Base-by-base conservation (phyloP, 139 green algal genomes). In the Tetradesmus lagerheimii region DNA sequence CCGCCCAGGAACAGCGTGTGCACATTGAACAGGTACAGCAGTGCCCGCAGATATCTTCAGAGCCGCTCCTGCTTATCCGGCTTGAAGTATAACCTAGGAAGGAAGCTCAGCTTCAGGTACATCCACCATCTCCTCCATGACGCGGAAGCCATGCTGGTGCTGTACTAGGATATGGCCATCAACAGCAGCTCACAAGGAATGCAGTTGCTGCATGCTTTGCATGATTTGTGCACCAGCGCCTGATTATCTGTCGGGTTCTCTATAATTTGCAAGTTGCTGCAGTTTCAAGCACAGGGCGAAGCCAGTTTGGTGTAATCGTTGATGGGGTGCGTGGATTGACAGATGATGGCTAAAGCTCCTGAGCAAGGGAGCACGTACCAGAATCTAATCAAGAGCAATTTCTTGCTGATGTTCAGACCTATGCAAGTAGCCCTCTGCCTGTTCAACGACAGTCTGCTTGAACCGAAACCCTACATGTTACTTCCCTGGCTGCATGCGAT, bases 1-100 rank as follows among this genome's bases (percentile, higher is more conserved):
- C 35, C 38, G 23, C 31, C 71, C 39, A 97, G 80, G 4, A 94
- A 47, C 29, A 97, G 90, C 9, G 93, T 93, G 14, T 89, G 64
- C 35, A 91, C 79, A 67, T 94, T 82, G 29, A 89, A 89, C 2
- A 78, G 43, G 71, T 89, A 89, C 66, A 82, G 45, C 41, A 89
- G 43, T 25, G 85, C 85, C 18, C 71, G 43, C 35, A 83, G 43
- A 41, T 89, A 89, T 20, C 82, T 25, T n/a, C 34, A 45, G 4
- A 71, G 57, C 57, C 57, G 57, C 57, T 71, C 57, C 57, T 71
- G 57, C 57, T 71, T 71, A n/a, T 71, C 57, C 8, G 4, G 57
- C 25, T 71, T 71, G 57, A 71, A 71, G 57, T 71, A 71, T 15
- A 71, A 23, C 57, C 57, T n/a, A 71, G 57, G 57, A 1, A 71